A percentile compares a stretch with the other conserved stretches of the same genome.
These are phyloP conservation scores for Epichloe sp. DNA, from an alignment of 2,329 filamentous ascomycete species.

Conservation along the genomic window DNA sequence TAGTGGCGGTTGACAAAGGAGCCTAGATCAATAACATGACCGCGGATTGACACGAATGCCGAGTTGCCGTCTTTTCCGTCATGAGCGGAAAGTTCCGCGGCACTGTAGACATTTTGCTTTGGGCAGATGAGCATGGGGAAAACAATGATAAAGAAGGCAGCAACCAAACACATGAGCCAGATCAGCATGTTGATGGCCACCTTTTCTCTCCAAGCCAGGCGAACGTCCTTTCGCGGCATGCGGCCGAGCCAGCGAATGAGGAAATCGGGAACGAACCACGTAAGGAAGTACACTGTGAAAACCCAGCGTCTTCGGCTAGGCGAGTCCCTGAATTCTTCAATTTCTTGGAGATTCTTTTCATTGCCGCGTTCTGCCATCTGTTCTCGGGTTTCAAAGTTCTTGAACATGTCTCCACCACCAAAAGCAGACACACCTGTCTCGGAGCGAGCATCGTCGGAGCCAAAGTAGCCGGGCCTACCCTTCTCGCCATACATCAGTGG, in stretches of 20 bases:
- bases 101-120: constrained; percentile 75
- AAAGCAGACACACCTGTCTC: constrained; percentile 88
- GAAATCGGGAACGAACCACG: constrained; percentile 80
- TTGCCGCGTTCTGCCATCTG: constrained; percentile 94
- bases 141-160: constrained; percentile 79
- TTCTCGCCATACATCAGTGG: constrained; percentile 62
- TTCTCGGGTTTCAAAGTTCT: constrained; percentile 83
- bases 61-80: constrained; percentile 54
- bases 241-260: constrained; percentile 61
- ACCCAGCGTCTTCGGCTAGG: constrained; percentile 83
- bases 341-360: constrained; percentile 77
- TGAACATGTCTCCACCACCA: constrained; percentile 93
- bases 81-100: constrained; percentile 58
- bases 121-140: constrained; percentile 87
- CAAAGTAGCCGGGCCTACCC: constrained; percentile 67
- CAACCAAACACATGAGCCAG: constrained; percentile 68
- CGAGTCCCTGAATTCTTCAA: constrained; percentile 71
- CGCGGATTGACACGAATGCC: constrained; percentile 72
- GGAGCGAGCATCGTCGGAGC: constrained; percentile 71
- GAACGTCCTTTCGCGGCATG: constrained; percentile 86
- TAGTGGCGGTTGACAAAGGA: constrained; percentile 67
- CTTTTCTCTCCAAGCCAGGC: constrained; percentile 92
- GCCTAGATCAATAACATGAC: constrained; percentile 74
- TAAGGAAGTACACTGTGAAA: constrained; percentile 67
- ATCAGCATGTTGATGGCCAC: constrained; percentile 96